Base-by-base conservation (phyloP, 495 filamentous ascomycete species). In the Cladorrhinum samala region DNA sequence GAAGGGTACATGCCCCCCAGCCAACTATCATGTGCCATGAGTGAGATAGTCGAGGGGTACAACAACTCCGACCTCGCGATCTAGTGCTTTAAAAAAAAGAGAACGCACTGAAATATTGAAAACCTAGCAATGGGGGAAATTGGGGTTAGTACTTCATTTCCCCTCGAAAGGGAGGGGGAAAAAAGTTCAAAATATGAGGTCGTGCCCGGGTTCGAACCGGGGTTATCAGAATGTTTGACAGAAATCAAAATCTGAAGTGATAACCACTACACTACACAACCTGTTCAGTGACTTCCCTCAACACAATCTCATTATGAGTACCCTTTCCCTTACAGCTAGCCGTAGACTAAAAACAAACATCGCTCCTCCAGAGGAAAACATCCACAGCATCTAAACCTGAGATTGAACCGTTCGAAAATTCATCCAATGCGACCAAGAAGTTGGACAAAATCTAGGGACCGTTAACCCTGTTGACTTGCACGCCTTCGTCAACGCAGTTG, bases 251-350 rank as follows among this genome's bases (percentile, higher is more conserved):
- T 59, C 56, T 48, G 52, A 21, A 59, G 56, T 59, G 56, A 59
- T 59, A 59, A 59, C 56, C 56, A 49, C 56, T 59, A 59, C 56
- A 59, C 56, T 59, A 59, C 56, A 59, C 56, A 59, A 59, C 56
- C 56, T 33, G n/a, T n/a, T n/a, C n/a, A n/a, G 24, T 55, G 13
- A 38, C 14, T 9, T 19, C 25, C n/a, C n/a, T n/a, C n/a, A n/a
- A n/a, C n/a, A n/a, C n/a, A n/a, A n/a, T n/a, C n/a, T n/a, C n/a
- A n/a, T n/a, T n/a, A n/a, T n/a, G n/a, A n/a, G n/a, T n/a, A n/a
- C n/a, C n/a, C n/a, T n/a, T n/a, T n/a, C n/a, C n/a, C n/a, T n/a
- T n/a, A n/a, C n/a, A n/a, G n/a, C n/a, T n/a, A n/a, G n/a, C n/a
- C n/a, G n/a, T n/a, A n/a, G n/a, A n/a, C n/a, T n/a, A n/a, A n/a